Evolutionary conservation across 1,139 yeast species (phyloP), one percentile per base, ranked within the genome.

Genomic region (Blastobotrys illinoisensis): DNA sequence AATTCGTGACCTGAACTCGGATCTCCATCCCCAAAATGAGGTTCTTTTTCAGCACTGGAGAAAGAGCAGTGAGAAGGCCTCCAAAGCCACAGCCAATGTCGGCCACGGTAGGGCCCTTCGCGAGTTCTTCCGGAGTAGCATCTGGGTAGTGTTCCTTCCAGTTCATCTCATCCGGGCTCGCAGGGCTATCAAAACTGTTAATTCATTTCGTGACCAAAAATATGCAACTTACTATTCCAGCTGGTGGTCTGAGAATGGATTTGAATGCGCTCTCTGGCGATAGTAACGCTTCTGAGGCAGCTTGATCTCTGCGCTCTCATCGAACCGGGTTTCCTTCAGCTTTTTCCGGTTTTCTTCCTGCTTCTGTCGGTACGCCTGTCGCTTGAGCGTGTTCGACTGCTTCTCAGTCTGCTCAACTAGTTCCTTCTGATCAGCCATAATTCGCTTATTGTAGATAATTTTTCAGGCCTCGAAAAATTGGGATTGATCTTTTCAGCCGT

Each of bases 31-130:
- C 98, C 52, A 93, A 76, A 51, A 90, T 85, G 65, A 88, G 75
- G 20, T 78, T 79, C 2, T 86, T 80, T 1, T 95, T 91, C 60
- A 86, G 86, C 54, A 75, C 82, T 1, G 91, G 87, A 1, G 97
- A 86, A 55, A 93, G 77, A 51, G 89, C 86, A 49, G 88, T 83
- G 65, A 89, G 71, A 57, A 93, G 77, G 0, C 99, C 99, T 50
- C 99, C 99, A 69, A 88, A 93, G 0, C 99, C 99, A 74, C 99
- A 93, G 14, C 99, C 99, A 57, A 93, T 82, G 69, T 93, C 99
- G 3, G 98, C 98, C 54, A 93, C 85, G 54, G 90, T 93, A 13
- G 95, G 98, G 47, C 77, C 68, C 53, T 76, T 63, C 1, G 77
- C 72, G 6, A 69, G 69, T 7, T 62, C 67, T 13, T 54, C 57